Evolutionary conservation across 495 filamentous ascomycete species (phyloP).

Genomic region (Tuber borchii): DNA sequence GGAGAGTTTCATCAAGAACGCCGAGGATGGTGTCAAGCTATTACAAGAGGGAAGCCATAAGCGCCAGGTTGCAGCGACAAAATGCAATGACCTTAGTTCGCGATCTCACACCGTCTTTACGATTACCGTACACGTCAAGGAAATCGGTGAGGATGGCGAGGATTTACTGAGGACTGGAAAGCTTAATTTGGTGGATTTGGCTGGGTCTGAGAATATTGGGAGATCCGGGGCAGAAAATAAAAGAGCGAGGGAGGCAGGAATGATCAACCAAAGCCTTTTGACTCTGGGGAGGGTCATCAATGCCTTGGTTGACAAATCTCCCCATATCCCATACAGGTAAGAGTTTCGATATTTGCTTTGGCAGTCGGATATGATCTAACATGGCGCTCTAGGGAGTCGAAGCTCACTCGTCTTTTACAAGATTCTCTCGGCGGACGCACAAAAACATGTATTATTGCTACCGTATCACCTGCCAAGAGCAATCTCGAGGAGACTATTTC

Average conservation of each 20-base stretch:
- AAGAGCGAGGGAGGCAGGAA: constrained; percentile 83
- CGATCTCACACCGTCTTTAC: constrained; percentile 96
- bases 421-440: constrained; percentile 92
- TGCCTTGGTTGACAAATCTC: constrained; percentile 81
- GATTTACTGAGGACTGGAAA: constrained; percentile 92
- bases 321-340: constrained; percentile 79
- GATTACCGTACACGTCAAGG: constrained; percentile 80
- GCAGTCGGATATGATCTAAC: constrained; percentile 14
- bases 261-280: constrained; percentile 96
- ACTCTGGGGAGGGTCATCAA: constrained; percentile 97
- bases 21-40: constrained; percentile 74
- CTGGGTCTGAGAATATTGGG: constrained; percentile 95
- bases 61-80: constrained; percentile 92
- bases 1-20: constrained; percentile 81
- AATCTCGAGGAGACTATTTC: constrained; percentile 98
- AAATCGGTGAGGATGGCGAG: constrained; percentile 71
- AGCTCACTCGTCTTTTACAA: constrained; percentile 88
- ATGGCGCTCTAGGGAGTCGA: constrained; percentile 62
- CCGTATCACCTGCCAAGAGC: constrained; percentile 84
- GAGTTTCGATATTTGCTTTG: constrained; percentile 5
- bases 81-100: constrained; percentile 95
- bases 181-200: constrained; percentile 90
- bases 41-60: constrained; percentile 86
- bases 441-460: constrained; percentile 98
- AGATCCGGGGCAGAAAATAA: constrained; percentile 96